phyloP scores from a whole-genome alignment of 129 eudicot genomes.

The Kitagawia praeruptora region DNA sequence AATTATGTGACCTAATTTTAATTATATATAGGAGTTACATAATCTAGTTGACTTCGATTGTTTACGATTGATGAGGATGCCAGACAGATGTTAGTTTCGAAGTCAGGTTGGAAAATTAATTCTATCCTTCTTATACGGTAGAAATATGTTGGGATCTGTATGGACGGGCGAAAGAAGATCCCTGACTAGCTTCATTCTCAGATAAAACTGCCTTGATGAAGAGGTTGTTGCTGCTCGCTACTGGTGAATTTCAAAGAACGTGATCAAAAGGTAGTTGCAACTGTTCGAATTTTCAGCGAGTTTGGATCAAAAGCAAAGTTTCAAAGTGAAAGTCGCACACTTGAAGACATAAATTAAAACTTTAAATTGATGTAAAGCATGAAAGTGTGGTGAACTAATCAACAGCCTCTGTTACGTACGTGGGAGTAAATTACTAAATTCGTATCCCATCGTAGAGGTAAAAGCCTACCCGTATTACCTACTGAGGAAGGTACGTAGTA shows the following conservation, averaged over 20 bases:
- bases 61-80: neutral
- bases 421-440: too few relatives aligned
- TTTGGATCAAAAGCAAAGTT: too few relatives aligned
- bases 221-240: neutral
- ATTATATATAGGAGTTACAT: neutral
- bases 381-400: too few relatives aligned
- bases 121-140: neutral
- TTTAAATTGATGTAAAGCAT: too few relatives aligned
- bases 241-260: neutral
- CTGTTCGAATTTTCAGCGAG: neutral
- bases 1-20: neutral
- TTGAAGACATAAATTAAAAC: too few relatives aligned
- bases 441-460: too few relatives aligned
- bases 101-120: neutral
- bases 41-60: neutral
- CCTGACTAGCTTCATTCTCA: too few relatives aligned
- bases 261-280: neutral
- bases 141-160: too few relatives aligned
- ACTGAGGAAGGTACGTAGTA: too few relatives aligned
- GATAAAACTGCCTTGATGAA: neutral
- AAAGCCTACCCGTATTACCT: too few relatives aligned
- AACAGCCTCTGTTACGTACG: too few relatives aligned
- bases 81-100: neutral
- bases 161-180: neutral
- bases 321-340: too few relatives aligned